These are phyloP conservation scores for Globisporangium rhizosaccharum DNA, from an alignment of 352 stramenopile species.

Conservation along the genomic window DNA sequence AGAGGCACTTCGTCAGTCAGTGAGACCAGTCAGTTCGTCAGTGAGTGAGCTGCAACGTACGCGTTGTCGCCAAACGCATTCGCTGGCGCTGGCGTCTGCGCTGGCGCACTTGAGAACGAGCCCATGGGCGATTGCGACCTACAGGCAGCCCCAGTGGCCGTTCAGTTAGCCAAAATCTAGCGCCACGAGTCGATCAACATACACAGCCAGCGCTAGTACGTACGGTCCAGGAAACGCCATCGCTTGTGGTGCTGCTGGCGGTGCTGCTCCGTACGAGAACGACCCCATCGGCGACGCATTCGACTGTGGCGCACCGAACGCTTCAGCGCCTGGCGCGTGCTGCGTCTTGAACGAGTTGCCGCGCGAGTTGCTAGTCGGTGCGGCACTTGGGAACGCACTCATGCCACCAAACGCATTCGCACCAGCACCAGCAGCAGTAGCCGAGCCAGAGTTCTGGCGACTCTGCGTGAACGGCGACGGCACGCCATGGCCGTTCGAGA, in stretches of 20 bases:
- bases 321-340: constrained; percentile 11
- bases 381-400: constrained; percentile 7
- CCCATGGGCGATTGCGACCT: constrained; percentile 25
- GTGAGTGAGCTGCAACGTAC: constrained; percentile 19
- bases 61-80: constrained; percentile 33
- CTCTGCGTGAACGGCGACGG: constrained; percentile 5
- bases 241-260: background rate
- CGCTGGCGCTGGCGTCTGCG: background rate
- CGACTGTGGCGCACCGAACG: constrained; percentile 11
- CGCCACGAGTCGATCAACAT: background rate
- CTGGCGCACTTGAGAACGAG: constrained; percentile 32
- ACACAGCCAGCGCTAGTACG: background rate
- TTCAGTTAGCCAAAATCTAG: background rate
- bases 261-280: constrained; percentile 8
- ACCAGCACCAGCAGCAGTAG: background rate
- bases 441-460: constrained; percentile 3
- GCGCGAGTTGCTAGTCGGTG: constrained; percentile 17
- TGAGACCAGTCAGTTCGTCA: background rate
- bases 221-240: constrained; percentile 7
- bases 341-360: constrained; percentile 34
- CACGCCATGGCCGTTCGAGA: constrained; percentile 3
- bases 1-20: background rate
- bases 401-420: constrained; percentile 12
- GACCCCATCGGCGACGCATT: constrained; percentile 11
- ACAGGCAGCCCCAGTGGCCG: background rate